Conservation (phyloP, 768 basidiomycete genomes). For the Steccherinum ochraceum region DNA sequence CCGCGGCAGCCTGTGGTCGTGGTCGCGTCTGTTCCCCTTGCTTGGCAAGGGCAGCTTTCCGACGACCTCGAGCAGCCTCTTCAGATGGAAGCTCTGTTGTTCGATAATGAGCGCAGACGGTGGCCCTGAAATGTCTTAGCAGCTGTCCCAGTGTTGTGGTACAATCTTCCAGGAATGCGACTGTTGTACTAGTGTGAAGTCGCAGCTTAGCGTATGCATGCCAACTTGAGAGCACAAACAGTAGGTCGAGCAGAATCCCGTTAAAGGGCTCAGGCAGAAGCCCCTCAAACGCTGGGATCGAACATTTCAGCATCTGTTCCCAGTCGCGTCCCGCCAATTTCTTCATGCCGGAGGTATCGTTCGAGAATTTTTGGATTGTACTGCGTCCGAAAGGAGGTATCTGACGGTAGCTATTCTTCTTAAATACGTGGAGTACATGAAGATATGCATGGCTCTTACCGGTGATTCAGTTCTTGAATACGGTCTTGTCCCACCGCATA, state of each 20-base stretch:
- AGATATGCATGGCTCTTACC: too few relatives aligned
- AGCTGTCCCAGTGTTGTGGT: constrained; percentile 24
- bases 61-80: constrained; percentile 9
- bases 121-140: constrained; percentile 26
- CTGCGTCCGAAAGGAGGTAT: constrained; percentile 16
- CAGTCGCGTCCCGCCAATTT: constrained; percentile 23
- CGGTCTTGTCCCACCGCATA: not conserved
- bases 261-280: constrained; percentile 14
- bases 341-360: constrained; percentile 21
- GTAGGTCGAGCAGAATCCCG: constrained; percentile 23
- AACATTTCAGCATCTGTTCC: constrained; percentile 20
- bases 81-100: constrained; percentile 35
- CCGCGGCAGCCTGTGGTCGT: too few relatives aligned
- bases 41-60: not conserved
- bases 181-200: constrained; percentile 29
- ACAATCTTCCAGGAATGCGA: constrained; percentile 16
- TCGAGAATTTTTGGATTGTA: constrained; percentile 16
- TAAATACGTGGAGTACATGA: too few relatives aligned
- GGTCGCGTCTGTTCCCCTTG: not conserved
- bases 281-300: constrained; percentile 20
- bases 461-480: constrained; percentile 8
- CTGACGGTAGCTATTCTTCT: constrained; percentile 16
- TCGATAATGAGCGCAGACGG: constrained; percentile 16
- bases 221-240: constrained; percentile 30
- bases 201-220: constrained; percentile 35